Evolutionary conservation across 352 stramenopile species (phyloP).

Genomic region (Phytophthora podocarpi): DNA sequence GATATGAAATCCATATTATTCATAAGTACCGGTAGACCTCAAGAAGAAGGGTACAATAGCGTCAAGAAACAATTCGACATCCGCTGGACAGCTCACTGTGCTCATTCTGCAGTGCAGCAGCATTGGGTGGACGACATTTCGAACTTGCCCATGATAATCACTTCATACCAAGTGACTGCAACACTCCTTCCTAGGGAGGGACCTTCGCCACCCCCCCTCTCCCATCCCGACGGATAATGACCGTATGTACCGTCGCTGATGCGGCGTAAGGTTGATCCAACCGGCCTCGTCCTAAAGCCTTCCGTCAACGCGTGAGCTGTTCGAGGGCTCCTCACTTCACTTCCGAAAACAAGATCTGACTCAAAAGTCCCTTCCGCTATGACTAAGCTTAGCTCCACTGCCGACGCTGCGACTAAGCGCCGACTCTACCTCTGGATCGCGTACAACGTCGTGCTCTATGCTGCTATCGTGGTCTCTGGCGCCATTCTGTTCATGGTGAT

Average conservation of each 20-base stretch:
- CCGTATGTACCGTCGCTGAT: conserved; percentile 8
- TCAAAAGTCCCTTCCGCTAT: conserved; percentile 18
- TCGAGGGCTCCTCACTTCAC: background rate
- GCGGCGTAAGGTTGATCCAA: conserved; percentile 3
- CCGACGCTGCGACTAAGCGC: conserved; percentile 19
- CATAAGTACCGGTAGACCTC: too few relatives aligned
- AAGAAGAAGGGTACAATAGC: too few relatives aligned
- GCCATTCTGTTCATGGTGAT: conserved; percentile 48
- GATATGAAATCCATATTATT: too few relatives aligned
- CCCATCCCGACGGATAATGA: conserved; percentile 14
- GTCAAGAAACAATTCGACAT: too few relatives aligned
- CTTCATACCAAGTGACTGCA: too few relatives aligned
- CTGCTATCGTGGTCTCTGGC: conserved; percentile 30
- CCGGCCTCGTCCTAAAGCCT: too few relatives aligned
- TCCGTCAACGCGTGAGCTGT: too few relatives aligned
- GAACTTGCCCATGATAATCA: conserved; percentile 5
- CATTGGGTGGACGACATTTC: too few relatives aligned
- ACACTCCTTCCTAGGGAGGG: too few relatives aligned
- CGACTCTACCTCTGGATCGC: conserved; percentile 34
- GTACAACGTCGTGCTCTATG: conserved; percentile 39
- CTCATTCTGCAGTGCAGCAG: too few relatives aligned
- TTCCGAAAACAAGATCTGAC: conserved; percentile 8
- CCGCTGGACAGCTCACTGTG: too few relatives aligned
- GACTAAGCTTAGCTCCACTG: background rate
- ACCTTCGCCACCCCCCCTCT: background rate